A percentile compares a stretch with the other conserved stretches of the same genome.
Evolutionary conservation across 2,329 filamentous ascomycete species (phyloP).

Genomic region (Sporothrix protearum): DNA sequence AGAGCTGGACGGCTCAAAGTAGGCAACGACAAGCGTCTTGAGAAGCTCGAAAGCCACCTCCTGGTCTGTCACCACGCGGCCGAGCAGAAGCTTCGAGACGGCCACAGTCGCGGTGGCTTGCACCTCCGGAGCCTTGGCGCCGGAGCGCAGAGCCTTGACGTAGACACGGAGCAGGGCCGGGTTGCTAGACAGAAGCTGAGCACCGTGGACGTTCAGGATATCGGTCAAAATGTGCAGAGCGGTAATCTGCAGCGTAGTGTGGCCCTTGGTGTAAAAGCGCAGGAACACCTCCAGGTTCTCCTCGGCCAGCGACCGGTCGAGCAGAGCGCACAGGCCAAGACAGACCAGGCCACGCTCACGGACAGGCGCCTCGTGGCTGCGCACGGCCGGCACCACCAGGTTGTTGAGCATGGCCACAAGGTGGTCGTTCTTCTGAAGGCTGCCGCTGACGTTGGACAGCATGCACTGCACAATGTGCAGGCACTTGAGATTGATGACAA

Average conservation of each 20-base stretch:
- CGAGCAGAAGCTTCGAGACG: constrained; percentile 80
- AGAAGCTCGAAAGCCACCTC: constrained; percentile 70
- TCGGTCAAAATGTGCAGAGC: constrained; percentile 89
- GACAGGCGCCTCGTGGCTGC: constrained; percentile 87
- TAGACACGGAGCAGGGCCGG: constrained; percentile 80
- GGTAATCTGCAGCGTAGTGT: constrained; percentile 83
- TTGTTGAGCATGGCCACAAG: constrained; percentile 98
- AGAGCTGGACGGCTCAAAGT: constrained; percentile 81
- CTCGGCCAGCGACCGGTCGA: constrained; percentile 86
- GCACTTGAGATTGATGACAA: constrained; percentile 98
- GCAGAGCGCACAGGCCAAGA: constrained; percentile 82
- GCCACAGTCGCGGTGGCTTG: constrained; percentile 78
- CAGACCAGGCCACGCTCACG: constrained; percentile 87
- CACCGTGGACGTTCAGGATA: constrained; percentile 83
- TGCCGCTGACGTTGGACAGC: constrained; percentile 86
- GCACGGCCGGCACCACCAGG: constrained; percentile 88
- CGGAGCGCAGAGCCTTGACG: constrained; percentile 71
- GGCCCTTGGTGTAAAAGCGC: constrained; percentile 92
- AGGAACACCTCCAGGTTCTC: constrained; percentile 92
- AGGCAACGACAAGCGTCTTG: constrained; percentile 76
- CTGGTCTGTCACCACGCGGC: constrained; percentile 68
- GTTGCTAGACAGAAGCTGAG: constrained; percentile 65
- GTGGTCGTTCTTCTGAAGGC: constrained; percentile 82
- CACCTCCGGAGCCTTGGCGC: constrained; percentile 64
- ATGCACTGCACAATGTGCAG: constrained; percentile 96